Percentiles rank a stretch among this genome's conserved stretches.
phyloP scores from a whole-genome alignment of 2,329 filamentous ascomycete genomes.

The Paraphoma chrysanthemicola region DNA sequence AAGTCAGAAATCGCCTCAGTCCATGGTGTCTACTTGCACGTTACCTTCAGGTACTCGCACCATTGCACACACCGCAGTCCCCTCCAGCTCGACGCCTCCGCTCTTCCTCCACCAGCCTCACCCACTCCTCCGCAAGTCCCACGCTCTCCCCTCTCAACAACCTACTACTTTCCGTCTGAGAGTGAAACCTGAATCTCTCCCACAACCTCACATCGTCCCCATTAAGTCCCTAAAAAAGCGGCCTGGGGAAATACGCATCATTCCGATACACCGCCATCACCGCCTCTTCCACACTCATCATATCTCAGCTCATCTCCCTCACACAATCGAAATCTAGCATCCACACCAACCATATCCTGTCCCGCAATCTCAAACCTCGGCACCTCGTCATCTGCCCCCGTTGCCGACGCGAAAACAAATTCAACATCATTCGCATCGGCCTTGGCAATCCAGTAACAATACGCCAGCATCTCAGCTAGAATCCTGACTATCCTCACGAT shows the following conservation, averaged over 20 bases:
- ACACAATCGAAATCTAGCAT: constrained; percentile 66
- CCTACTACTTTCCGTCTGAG: background rate
- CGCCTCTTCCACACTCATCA: constrained; percentile 50
- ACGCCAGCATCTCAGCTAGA: constrained; percentile 59
- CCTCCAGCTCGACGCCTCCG: background rate
- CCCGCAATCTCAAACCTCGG: background rate
- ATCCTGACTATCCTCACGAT: constrained; percentile 46
- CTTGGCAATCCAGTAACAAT: constrained; percentile 57
- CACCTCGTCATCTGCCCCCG: background rate
- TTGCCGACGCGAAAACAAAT: constrained; percentile 57
- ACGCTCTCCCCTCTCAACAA: background rate
- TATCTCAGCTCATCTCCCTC: constrained; percentile 58
- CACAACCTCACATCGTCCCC: constrained; percentile 4
- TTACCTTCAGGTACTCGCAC: background rate
- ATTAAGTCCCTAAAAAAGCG: background rate
- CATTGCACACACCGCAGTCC: background rate
- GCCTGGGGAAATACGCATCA: constrained; percentile 58
- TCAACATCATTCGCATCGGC: constrained; percentile 63
- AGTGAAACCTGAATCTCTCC: background rate
- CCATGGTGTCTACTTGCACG: background rate
- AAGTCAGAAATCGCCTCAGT: background rate
- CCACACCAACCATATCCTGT: constrained; percentile 21
- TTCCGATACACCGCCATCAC: constrained; percentile 56
- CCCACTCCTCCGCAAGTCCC: background rate
- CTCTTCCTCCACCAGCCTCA: background rate